Evolutionary conservation across 805 yeast genomes (phyloP).

Genomic region (Starmera amethionina): DNA sequence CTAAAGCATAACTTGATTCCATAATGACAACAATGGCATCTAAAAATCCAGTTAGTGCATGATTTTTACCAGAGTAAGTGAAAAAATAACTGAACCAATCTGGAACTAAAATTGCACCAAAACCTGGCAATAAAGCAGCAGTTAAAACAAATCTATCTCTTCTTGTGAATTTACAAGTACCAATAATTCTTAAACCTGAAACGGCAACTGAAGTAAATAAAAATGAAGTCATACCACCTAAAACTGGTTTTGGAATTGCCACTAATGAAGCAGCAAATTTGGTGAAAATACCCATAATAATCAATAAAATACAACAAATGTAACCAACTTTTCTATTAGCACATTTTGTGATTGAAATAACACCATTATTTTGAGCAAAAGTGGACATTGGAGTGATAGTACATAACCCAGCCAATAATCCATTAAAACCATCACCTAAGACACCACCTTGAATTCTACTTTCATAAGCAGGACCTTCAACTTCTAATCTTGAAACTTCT

Average conservation of each 20-base stretch:
- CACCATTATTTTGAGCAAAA: slow-evolving; percentile 94
- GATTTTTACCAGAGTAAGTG: slow-evolving; percentile 55
- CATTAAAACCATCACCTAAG: slow-evolving; percentile 78
- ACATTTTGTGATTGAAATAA: slow-evolving; percentile 82
- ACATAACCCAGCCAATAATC: slow-evolving; percentile 66
- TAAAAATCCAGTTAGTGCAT: slow-evolving; percentile 46
- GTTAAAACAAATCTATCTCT: slow-evolving; percentile 68
- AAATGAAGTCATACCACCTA: slow-evolving; percentile 86
- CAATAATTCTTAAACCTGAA: slow-evolving; percentile 59
- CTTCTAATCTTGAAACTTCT: slow-evolving; percentile 78
- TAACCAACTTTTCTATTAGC: slow-evolving; percentile 77
- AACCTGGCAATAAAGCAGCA: slow-evolving; percentile 52
- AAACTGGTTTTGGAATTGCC: slow-evolving; percentile 67
- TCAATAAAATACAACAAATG: slow-evolving; percentile 68
- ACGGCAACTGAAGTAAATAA: slow-evolving; percentile 69
- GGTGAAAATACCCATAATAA: slow-evolving; percentile 82
- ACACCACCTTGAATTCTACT: slow-evolving; percentile 90
- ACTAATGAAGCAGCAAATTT: slow-evolving; percentile 85
- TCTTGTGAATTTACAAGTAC: slow-evolving; percentile 44
- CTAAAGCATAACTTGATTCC: slow-evolving; percentile 66
- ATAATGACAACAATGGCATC: slow-evolving; percentile 61
- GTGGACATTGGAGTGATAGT: slow-evolving; percentile 85
- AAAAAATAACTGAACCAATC: slow-evolving; percentile 57
- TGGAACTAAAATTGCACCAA: slow-evolving; percentile 57
- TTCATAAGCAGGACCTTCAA: slow-evolving; percentile 74